Evolutionary conservation across 352 stramenopile species (phyloP).

Genomic region (Phytophthora rubi): DNA sequence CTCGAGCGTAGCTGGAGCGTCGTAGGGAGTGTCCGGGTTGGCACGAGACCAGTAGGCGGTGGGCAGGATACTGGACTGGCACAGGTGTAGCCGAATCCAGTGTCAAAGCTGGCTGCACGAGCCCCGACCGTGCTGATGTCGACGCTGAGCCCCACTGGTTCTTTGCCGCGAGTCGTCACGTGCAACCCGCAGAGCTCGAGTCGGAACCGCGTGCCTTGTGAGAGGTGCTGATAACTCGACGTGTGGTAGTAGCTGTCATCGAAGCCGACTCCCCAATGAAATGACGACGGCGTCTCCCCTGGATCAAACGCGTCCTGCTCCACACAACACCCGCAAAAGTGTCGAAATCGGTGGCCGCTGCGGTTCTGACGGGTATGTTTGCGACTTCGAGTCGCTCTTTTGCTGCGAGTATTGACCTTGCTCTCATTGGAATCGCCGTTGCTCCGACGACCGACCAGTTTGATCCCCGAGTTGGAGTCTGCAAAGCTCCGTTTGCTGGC

Average conservation of each 20-base stretch:
- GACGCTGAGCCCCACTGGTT: neutral
- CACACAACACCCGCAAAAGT: slow-evolving; percentile 22
- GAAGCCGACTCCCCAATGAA: slow-evolving; percentile 34
- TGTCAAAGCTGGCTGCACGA: slow-evolving; percentile 23
- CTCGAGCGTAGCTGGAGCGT: slow-evolving; percentile 25
- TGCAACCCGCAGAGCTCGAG: slow-evolving; percentile 27
- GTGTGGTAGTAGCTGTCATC: slow-evolving; percentile 28
- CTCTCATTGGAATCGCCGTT: slow-evolving; percentile 1
- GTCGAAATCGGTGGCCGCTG: slow-evolving; percentile 6
- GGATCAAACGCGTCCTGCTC: slow-evolving; percentile 27
- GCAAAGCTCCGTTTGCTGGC: slow-evolving; percentile 11
- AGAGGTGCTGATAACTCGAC: slow-evolving; percentile 11
- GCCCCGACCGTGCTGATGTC: slow-evolving; percentile 17
- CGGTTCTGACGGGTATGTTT: slow-evolving; percentile 9
- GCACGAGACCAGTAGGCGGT: slow-evolving; percentile 23
- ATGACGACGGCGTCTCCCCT: slow-evolving; percentile 13
- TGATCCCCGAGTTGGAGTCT: slow-evolving; percentile 15
- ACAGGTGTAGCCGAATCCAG: slow-evolving; percentile 22
- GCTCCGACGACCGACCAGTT: slow-evolving; percentile 1
- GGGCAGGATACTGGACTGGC: slow-evolving; percentile 26
- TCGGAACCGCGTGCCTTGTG: slow-evolving; percentile 22
- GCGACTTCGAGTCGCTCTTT: slow-evolving; percentile 13
- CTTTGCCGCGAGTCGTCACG: slow-evolving; percentile 12
- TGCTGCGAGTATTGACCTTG: slow-evolving; percentile 18
- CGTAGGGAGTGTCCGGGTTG: slow-evolving; percentile 13